Evolutionary conservation across 208 protist genomes (phyloP).

Genomic region (Leishmania mexicana): DNA sequence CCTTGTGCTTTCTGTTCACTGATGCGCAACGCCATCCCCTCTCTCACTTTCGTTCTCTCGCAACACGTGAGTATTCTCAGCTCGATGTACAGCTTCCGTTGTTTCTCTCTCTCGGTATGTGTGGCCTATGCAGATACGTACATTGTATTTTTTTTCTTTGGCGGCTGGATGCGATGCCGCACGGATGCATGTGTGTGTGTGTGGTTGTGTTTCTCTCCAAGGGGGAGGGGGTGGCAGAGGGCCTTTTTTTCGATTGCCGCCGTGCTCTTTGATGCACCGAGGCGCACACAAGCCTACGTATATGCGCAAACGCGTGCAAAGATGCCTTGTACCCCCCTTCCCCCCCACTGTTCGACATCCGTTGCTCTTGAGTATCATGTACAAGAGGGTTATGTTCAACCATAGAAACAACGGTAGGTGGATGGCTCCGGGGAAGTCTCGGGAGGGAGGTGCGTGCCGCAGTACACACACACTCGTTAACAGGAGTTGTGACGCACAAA

Average conservation of each 20-base stretch:
- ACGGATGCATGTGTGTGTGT: neutral
- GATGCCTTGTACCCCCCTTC: neutral
- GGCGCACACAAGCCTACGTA: neutral
- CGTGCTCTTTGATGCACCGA: neutral
- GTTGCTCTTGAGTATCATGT: neutral
- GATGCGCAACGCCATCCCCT: no score
- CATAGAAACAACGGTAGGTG: neutral
- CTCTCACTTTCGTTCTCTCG: conserved; percentile 6
- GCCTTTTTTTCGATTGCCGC: neutral
- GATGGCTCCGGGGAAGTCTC: neutral
- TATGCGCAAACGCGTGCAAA: neutral
- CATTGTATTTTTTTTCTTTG: neutral
- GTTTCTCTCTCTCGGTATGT: neutral
- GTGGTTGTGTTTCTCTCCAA: neutral
- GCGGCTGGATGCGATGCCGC: neutral
- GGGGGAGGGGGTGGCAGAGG: neutral
- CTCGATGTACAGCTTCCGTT: conserved; percentile 12
- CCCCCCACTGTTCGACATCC: neutral
- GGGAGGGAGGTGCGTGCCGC: neutral
- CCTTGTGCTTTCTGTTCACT: neutral
- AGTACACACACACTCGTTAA: neutral
- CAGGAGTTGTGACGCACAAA: no score
- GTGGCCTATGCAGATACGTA: neutral
- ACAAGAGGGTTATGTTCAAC: neutral
- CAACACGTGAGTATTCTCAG: neutral